Conservation (phyloP, 768 basidiomycete species). For the Myochromella boudieri region DNA sequence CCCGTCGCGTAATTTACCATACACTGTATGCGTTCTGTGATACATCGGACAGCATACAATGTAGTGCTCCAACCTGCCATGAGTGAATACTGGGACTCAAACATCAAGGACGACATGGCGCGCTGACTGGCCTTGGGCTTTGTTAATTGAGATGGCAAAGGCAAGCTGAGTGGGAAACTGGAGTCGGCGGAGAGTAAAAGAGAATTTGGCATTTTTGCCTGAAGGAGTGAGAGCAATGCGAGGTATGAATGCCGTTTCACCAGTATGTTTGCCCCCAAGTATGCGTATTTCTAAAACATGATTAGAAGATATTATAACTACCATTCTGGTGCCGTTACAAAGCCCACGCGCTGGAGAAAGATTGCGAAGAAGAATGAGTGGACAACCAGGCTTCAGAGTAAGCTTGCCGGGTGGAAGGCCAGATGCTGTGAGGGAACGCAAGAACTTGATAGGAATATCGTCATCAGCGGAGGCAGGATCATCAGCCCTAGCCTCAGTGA, state of each 20-base stretch:
- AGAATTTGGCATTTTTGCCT: neutral
- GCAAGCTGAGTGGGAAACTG: slow-evolving; percentile 35
- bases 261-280: neutral
- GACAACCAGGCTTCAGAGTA: neutral
- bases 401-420: slow-evolving; percentile 1
- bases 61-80: too few species aligned
- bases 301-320: neutral
- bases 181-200: slow-evolving; percentile 26
- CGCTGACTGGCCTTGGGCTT: slow-evolving; percentile 39
- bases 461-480: neutral
- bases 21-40: too few species aligned
- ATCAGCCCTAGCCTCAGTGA: slow-evolving; percentile 7
- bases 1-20: too few species aligned
- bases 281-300: neutral
- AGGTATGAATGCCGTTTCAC: neutral
- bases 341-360: neutral
- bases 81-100: slow-evolving; percentile 29
- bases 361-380: slow-evolving; percentile 3
- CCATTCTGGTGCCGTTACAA: slow-evolving; percentile 1
- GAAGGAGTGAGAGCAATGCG: neutral
- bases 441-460: neutral
- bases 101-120: slow-evolving; percentile 33
- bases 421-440: neutral
- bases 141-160: slow-evolving; percentile 41
- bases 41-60: too few species aligned